phyloP scores from a whole-genome alignment of 257 asterid genomes.

The Nicotiana sylvestris region DNA sequence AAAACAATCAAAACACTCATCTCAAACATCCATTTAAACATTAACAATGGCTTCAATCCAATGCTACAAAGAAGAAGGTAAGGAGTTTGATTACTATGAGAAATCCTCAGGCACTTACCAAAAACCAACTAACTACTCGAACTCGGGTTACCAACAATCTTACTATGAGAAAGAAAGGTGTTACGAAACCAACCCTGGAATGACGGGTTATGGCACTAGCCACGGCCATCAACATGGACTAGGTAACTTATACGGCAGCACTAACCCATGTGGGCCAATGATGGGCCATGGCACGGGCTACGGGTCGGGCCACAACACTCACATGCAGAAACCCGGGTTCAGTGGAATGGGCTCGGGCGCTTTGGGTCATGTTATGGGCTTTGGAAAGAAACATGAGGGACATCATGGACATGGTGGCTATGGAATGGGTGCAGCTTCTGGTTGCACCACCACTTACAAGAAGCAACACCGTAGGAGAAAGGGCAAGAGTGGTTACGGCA shows the following conservation, averaged over 20 bases:
- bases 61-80: not conserved
- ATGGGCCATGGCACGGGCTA: slow-evolving; percentile 4
- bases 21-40: not conserved
- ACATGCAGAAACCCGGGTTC: not conserved
- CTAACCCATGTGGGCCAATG: not conserved
- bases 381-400: slow-evolving; percentile 8
- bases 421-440: slow-evolving; percentile 3
- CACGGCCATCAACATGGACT: not conserved
- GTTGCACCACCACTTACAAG: not conserved
- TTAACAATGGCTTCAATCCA: not conserved
- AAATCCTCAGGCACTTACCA: not conserved
- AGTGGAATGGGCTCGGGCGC: not conserved
- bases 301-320: not conserved
- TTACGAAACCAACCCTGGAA: not conserved
- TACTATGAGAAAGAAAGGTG: not conserved
- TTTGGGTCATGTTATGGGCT: slow-evolving; percentile 10
- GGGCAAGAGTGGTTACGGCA: not conserved
- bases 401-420: not conserved
- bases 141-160: not conserved
- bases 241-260: not conserved
- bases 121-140: not conserved
- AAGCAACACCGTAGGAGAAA: not conserved
- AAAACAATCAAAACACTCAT: not conserved
- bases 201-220: not conserved
- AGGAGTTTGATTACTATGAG: not conserved